phyloP scores from a whole-genome alignment of 306 rosid species.

The Prunus mongolica region DNA sequence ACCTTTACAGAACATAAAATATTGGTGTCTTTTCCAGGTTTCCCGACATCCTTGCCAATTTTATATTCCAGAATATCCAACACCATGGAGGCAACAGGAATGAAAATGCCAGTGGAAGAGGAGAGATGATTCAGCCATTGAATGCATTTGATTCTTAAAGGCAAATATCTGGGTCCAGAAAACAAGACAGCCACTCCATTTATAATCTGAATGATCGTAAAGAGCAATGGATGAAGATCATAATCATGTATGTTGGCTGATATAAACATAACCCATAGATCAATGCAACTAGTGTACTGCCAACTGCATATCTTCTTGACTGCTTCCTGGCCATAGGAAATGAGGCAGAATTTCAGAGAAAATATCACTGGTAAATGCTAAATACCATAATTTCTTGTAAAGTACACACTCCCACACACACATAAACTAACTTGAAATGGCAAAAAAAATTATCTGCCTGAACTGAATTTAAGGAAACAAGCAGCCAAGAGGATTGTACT shows the following conservation, averaged over 20 bases:
- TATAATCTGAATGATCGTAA: constrained; percentile 61
- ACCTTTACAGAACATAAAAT: constrained; percentile 62
- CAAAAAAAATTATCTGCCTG: background rate
- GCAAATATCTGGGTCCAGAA: constrained; percentile 94
- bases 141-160: constrained; percentile 78
- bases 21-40: constrained; percentile 48
- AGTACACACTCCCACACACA: background rate
- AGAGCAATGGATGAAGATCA: constrained; percentile 73
- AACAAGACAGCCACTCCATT: constrained; percentile 74
- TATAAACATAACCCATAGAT: constrained; percentile 74
- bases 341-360: constrained; percentile 27
- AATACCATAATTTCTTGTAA: background rate
- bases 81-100: constrained; percentile 72
- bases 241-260: constrained; percentile 49
- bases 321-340: constrained; percentile 60
- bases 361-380: background rate
- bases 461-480: constrained; percentile 10
- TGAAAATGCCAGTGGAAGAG: constrained; percentile 72
- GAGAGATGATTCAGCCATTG: constrained; percentile 85
- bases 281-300: constrained; percentile 76
- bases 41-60: constrained; percentile 56
- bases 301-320: constrained; percentile 71
- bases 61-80: constrained; percentile 73
- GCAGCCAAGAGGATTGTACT: constrained; percentile 10
- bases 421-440: background rate